Percentiles rank a stretch among this genome's conserved stretches.
These are phyloP conservation scores for Herpetomonas muscarum DNA, from an alignment of 208 protist genomes.

Conservation along the genomic window DNA sequence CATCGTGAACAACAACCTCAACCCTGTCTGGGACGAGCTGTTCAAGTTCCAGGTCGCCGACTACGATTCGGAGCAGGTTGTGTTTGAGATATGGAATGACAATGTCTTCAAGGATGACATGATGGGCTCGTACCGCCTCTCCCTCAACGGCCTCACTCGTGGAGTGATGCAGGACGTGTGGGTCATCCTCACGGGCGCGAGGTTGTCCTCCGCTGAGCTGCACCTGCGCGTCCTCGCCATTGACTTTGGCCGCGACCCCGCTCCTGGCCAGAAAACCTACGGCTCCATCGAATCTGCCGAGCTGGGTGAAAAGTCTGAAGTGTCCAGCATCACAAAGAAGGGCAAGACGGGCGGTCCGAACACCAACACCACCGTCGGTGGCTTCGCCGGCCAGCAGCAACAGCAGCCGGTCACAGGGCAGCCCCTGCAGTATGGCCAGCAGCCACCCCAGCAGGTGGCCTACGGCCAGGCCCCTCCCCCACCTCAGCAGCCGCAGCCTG, in stretches of 20 bases:
- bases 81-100: conserved; percentile 68
- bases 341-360: conserved; percentile 8
- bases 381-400: conserved; percentile 14
- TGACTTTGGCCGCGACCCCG: conserved; percentile 59
- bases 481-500: conserved; percentile 16
- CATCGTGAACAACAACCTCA: conserved; percentile 36
- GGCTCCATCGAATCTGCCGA: conserved; percentile 21
- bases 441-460: conserved; percentile 6
- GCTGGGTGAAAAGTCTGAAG: neutral
- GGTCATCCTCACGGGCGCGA: conserved; percentile 38
- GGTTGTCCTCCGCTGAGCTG: conserved; percentile 47
- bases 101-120: conserved; percentile 61
- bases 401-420: too few relatives aligned
- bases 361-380: conserved; percentile 1
- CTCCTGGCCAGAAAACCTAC: conserved; percentile 5
- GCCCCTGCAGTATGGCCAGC: conserved; percentile 13
- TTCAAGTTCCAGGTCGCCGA: conserved; percentile 73
- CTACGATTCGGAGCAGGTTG: conserved; percentile 33
- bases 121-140: conserved; percentile 50
- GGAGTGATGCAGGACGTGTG: conserved; percentile 65
- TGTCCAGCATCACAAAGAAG: conserved; percentile 4
- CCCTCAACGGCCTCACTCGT: conserved; percentile 36
- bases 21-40: conserved; percentile 72
- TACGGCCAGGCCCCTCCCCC: conserved; percentile 11
- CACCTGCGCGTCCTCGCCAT: conserved; percentile 58